Base-by-base conservation (phyloP, 176 grass and related monocot genomes). In the Canna indica region DNA sequence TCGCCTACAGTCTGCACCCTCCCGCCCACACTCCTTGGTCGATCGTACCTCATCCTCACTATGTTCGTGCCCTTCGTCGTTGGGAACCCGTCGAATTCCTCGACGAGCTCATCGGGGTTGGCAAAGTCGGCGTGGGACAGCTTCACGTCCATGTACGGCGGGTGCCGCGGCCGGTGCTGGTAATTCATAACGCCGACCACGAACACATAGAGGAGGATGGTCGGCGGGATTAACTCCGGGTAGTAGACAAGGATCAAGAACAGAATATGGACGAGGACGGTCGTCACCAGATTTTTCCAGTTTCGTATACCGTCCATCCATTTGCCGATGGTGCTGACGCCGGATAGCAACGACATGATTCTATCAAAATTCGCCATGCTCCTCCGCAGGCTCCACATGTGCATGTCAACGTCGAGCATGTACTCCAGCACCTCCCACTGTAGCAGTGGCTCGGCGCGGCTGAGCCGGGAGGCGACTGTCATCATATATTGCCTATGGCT, bases 61-160 rank as follows among this genome's bases (percentile, higher is more conserved):
- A 85, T 32, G 25, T 95, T 80, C 0, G 17, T 1, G 0, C 77
- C 31, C 75, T 83, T 88, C 16, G 34, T n/a, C 0, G 90, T 81
- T 0, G 90, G 91, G 74, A 95, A 95, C 0, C 77, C 85, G 80
- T 95, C 91, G 60, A 95, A 95, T 77, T 95, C 91, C 78, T 95
- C 91, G 47, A 90, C 91, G n/a, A 95, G 82, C 75, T 95, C 91
- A 79, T 90, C 91, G 15, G 80, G 79, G 79, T 77, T 60, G 26
- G 34, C 74, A 20, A 20, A 41, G 48, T 95, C 91, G 0, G 91
- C 91, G 44, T 78, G 28, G 10, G 87, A 90, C 10, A 95, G 67
- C 75, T 31, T 53, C 2, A 82, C 77, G 82, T 95, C 91, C 73
- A 95, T 90, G 80, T 95, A 87, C 56, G 77, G 26, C 29, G 91